Base-by-base conservation (phyloP, 176 grass and related monocot genomes). In the Carex scoparia region DNA sequence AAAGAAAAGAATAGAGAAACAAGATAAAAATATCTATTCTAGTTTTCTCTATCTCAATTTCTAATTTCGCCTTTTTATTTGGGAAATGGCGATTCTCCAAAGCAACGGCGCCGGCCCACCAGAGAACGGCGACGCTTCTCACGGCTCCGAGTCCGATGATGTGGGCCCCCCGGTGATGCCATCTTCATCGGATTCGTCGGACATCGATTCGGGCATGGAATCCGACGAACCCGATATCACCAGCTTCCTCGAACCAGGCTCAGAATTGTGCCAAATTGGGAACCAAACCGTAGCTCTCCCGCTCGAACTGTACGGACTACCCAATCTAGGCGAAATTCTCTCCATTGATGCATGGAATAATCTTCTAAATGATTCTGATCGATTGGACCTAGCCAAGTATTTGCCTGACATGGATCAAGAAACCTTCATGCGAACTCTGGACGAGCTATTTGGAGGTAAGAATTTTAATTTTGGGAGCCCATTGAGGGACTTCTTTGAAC, bases 331-430 rank as follows among this genome's bases (percentile, higher is more conserved):
- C 3, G 78, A 79, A 0, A 84, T 98, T 14, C 90, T 98, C 74
- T 98, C 93, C 0, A 81, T 95, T 0, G 86, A 94, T 1, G 57
- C 88, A 10, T 98, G 95, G 95, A 98, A 98, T 65, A 83, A 51
- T 38, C 69, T 94, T 14, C 91, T 98, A 13, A 51, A 82, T 4
- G 95, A 98, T 79, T 86, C 87, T n/a, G 93, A 98, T 15, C 78
- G 93, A 19, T 84, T 94, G n/a, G 84, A 76, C 4, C 86, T 95
- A 6, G 79, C 96, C 0, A 85, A 91, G 65, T 83, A 92, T 59
- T 83, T 99, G 65, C 96, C 96, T 0, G 93, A 99, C 82, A 85
- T 95, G 87, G 96, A 99, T 67, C 86, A 84, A 85, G 96, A 94
- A 69, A 91, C 91, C 18, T 99, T 99, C 58, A 60, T 86, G 0